Evolutionary conservation across 2,329 filamentous ascomycete species (phyloP).

Genomic region (Elsinoe ampelina): DNA sequence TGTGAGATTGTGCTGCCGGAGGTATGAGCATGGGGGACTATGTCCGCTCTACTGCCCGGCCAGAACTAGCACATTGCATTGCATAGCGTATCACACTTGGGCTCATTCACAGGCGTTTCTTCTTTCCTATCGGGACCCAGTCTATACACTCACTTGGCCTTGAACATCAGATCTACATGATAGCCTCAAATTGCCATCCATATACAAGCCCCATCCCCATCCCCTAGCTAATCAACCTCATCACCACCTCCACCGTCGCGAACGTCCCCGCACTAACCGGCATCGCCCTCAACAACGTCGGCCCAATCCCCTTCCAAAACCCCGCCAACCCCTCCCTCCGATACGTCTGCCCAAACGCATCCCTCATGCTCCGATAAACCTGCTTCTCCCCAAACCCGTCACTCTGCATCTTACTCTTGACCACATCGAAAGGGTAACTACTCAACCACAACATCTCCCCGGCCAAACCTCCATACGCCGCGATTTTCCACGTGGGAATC

Average conservation of each 20-base stretch:
- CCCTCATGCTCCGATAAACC: conserved; percentile 72
- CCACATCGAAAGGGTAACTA: conserved; percentile 91
- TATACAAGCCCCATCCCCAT: neutral
- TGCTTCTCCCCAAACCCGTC: conserved; percentile 72
- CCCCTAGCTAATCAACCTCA: conserved; percentile 31
- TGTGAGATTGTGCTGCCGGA: conserved; percentile 20
- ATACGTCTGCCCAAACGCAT: conserved; percentile 81
- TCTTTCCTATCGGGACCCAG: neutral
- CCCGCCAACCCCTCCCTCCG: conserved; percentile 65
- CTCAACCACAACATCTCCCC: conserved; percentile 89
- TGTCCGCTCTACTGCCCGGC: too few relatives aligned
- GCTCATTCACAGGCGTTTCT: conserved; percentile 11
- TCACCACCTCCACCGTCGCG: conserved; percentile 50
- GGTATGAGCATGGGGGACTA: too few relatives aligned
- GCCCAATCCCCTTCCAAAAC: conserved; percentile 91
- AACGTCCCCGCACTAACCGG: conserved; percentile 97
- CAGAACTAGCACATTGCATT: too few relatives aligned
- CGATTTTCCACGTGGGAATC: conserved; percentile 75
- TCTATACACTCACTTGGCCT: neutral
- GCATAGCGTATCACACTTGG: too few relatives aligned
- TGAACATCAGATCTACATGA: neutral
- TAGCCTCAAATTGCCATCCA: neutral
- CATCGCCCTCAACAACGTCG: conserved; percentile 89
- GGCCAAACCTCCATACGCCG: conserved; percentile 83
- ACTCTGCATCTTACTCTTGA: conserved; percentile 99